These are phyloP conservation scores for Theobroma cacao DNA, from an alignment of 345 rosid genomes.

Conservation along the genomic window DNA sequence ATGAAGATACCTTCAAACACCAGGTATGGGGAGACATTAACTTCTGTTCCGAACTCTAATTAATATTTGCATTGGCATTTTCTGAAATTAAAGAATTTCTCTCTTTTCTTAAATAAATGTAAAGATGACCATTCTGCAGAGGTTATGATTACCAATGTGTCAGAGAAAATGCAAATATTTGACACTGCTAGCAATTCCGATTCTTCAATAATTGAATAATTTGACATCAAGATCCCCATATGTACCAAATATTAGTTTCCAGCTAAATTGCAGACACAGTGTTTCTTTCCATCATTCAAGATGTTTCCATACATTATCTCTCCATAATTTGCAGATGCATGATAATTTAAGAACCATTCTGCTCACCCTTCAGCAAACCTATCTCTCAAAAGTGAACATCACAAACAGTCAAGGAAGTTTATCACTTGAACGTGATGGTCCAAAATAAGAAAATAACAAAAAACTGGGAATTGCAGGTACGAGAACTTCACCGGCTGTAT, in stretches of 20 bases:
- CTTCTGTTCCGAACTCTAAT: neutral
- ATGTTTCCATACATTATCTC: neutral
- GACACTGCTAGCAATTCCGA: no score
- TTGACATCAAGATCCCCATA: no score
- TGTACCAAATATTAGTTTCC: no score
- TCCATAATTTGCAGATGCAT: neutral
- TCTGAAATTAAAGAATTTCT: neutral
- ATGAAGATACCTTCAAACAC: slow-evolving; percentile 66
- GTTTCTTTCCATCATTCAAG: neutral
- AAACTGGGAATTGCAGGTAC: slow-evolving; percentile 48
- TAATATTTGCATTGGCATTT: neutral
- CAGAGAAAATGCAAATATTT: neutral
- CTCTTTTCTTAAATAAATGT: neutral
- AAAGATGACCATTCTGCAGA: neutral
- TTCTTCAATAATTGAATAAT: no score
- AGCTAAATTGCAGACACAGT: no score
- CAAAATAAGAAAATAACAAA: neutral
- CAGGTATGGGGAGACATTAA: slow-evolving; percentile 41
- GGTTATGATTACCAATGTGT: neutral
- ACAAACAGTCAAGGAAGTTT: neutral
- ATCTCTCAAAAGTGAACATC: no score
- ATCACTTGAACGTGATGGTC: neutral
- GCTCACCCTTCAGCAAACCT: neutral
- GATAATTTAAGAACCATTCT: neutral
- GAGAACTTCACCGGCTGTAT: slow-evolving; percentile 78